A percentile compares a stretch with the other conserved stretches of the same genome.
phyloP scores from a whole-genome alignment of 148 eudicot genomes.

The Camellia granthamiana region DNA sequence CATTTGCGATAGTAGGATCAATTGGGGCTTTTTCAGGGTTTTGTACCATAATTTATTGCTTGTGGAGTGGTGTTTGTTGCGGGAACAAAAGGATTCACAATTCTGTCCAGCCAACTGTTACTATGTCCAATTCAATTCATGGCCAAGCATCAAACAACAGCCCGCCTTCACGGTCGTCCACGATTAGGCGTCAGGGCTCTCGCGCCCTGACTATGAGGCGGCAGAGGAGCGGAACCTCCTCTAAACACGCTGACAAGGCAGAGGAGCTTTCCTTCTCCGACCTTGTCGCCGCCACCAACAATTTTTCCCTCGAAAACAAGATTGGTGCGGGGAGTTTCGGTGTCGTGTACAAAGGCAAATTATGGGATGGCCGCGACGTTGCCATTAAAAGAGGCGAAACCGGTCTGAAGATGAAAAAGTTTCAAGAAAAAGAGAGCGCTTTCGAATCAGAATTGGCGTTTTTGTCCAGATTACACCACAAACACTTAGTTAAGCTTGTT shows the following conservation, averaged over 20 bases:
- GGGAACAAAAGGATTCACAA: slow-evolving; percentile 82
- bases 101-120: slow-evolving; percentile 76
- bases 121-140: slow-evolving; percentile 40
- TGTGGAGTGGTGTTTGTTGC: slow-evolving; percentile 62
- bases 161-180: slow-evolving; percentile 61
- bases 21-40: slow-evolving; percentile 58
- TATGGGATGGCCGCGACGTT: slow-evolving; percentile 68
- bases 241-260: slow-evolving; percentile 65
- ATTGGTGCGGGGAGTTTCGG: slow-evolving; percentile 86
- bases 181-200: slow-evolving; percentile 70
- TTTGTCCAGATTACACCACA: slow-evolving; percentile 73
- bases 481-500: slow-evolving; percentile 78
- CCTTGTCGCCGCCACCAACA: slow-evolving; percentile 55
- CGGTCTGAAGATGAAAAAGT: slow-evolving; percentile 45
- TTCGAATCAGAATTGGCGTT: slow-evolving; percentile 77
- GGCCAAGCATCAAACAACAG: slow-evolving; percentile 42
- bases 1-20: slow-evolving; percentile 70
- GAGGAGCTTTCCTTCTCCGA: slow-evolving; percentile 70
- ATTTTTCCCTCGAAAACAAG: slow-evolving; percentile 67
- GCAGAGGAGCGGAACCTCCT: slow-evolving; percentile 82
- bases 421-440: slow-evolving; percentile 75
- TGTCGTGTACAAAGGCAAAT: slow-evolving; percentile 70
- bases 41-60: slow-evolving; percentile 48
- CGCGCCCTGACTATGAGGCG: slow-evolving; percentile 48
- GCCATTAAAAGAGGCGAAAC: slow-evolving; percentile 81